A percentile compares a stretch with the other conserved stretches of the same genome.
phyloP scores from a whole-genome alignment of 2,329 filamentous ascomycete genomes.

The Colletotrichum trifolii region DNA sequence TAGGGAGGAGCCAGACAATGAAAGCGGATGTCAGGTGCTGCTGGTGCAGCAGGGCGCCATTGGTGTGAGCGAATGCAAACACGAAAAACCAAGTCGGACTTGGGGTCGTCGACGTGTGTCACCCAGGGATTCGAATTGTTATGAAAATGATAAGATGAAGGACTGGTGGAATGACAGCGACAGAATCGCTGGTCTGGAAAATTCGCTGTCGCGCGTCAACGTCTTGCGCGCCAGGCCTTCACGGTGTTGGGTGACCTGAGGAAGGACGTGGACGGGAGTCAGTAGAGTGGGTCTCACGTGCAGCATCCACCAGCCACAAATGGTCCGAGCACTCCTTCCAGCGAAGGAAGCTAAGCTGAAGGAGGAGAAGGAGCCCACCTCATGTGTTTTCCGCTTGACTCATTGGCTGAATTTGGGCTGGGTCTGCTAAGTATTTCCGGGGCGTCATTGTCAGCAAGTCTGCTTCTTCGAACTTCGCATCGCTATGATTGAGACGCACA shows the following conservation, averaged over 20 bases:
- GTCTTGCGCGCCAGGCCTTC: constrained; percentile 27
- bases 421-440: constrained; percentile 1
- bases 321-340: constrained; percentile 23
- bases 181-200: constrained; percentile 28
- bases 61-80: constrained; percentile 19
- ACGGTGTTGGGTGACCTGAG: constrained; percentile 18
- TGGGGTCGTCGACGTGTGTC: constrained; percentile 10
- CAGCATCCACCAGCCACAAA: constrained; percentile 35
- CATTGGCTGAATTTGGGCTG: constrained; percentile 3
- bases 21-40: constrained; percentile 25
- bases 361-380: no score
- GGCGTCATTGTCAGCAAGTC: constrained; percentile 2
- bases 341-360: not conserved
- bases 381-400: not conserved
- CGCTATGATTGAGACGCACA: not conserved
- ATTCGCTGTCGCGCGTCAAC: constrained; percentile 33
- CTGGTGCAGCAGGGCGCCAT: constrained; percentile 20
- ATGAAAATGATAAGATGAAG: constrained; percentile 10
- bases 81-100: constrained; percentile 4
- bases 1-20: constrained; percentile 32
- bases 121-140: constrained; percentile 16
- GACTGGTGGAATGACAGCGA: constrained; percentile 17
- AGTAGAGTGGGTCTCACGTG: constrained; percentile 38
- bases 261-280: constrained; percentile 20
- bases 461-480: constrained; percentile 1